phyloP scores from a whole-genome alignment of 176 grass and related monocot species.

The Eleusine coracana region DNA sequence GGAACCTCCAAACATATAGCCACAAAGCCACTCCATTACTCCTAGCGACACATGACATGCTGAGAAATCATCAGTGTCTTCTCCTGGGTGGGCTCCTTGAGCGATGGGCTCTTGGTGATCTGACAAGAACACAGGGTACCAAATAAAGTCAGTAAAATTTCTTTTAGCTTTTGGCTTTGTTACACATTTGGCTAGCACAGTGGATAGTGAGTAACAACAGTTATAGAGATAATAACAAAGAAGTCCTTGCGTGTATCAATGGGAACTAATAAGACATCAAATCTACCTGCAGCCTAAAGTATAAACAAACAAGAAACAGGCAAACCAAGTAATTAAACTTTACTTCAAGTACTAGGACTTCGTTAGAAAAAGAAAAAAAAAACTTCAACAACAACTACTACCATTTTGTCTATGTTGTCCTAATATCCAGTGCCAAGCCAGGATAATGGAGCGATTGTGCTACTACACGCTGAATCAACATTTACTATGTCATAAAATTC shows the following conservation, averaged over 20 bases:
- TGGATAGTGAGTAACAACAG: not conserved
- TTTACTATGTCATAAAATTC: not conserved
- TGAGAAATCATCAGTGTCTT: constrained; percentile 56
- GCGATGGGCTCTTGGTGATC: constrained; percentile 53
- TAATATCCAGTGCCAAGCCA: no score
- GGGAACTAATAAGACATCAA: not conserved
- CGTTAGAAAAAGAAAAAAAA: no score
- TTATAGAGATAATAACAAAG: not conserved
- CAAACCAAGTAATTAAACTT: not conserved
- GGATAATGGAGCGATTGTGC: no score
- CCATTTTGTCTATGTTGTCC: no score
- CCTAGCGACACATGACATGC: not conserved
- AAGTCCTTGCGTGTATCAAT: not conserved
- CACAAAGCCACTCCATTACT: not conserved
- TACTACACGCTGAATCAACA: not conserved
- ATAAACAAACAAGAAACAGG: not conserved
- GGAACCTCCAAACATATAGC: constrained; percentile 26
- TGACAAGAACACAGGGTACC: constrained; percentile 36
- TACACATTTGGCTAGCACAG: not conserved
- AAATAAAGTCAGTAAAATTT: not conserved
- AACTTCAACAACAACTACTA: no score
- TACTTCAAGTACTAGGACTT: not conserved
- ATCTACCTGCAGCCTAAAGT: not conserved
- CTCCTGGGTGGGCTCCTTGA: constrained; percentile 64
- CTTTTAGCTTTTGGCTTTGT: not conserved